A percentile compares a stretch with the other conserved stretches of the same genome.
These are phyloP conservation scores for Nicotiana noctiflora DNA, from an alignment of 257 asterid genomes.

Conservation along the genomic window DNA sequence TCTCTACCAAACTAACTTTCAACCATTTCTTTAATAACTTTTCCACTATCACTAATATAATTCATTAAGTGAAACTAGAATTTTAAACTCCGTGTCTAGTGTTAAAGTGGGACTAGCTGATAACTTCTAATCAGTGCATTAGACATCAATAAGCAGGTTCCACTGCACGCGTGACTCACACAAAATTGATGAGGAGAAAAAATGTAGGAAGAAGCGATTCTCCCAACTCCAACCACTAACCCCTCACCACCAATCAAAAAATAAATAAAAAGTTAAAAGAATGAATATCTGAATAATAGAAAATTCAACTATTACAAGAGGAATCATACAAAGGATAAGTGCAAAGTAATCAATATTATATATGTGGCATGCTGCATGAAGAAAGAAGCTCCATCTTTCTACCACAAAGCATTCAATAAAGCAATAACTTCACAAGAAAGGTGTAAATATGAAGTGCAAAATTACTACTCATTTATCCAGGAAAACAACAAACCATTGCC, in stretches of 20 bases:
- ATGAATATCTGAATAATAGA: background rate
- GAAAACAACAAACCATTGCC: constrained; percentile 73
- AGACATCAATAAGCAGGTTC: background rate
- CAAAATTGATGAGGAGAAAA: background rate
- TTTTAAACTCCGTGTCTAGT: background rate
- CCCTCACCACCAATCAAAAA: background rate
- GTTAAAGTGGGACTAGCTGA: background rate
- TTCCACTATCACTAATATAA: background rate
- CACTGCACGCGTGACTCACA: background rate
- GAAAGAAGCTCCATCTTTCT: background rate
- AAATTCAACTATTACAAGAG: background rate
- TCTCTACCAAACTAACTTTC: background rate
- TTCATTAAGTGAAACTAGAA: background rate
- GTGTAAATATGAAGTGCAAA: background rate
- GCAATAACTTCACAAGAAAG: background rate
- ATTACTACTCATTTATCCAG: background rate
- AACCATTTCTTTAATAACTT: background rate
- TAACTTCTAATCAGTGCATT: background rate
- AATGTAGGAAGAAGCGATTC: background rate
- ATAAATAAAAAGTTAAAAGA: background rate
- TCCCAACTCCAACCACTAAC: background rate
- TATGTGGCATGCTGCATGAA: background rate
- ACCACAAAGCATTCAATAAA: background rate
- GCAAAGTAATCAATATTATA: background rate
- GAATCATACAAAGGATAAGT: background rate